These are phyloP conservation scores for Carex kokanica DNA, from an alignment of 176 grass and related monocot genomes.

Conservation along the genomic window DNA sequence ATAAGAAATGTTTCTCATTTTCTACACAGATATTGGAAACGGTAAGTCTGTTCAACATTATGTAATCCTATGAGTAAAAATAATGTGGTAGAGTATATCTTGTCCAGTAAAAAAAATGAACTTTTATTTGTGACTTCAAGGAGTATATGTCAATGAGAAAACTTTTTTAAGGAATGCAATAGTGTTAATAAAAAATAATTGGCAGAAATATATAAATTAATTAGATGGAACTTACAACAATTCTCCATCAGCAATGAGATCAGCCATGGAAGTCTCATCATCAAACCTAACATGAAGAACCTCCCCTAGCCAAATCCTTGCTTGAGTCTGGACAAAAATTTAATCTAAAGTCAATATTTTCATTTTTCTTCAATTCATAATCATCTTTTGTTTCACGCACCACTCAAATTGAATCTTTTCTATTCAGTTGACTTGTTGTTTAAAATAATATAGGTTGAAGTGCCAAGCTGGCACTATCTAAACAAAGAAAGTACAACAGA, in stretches of 20 bases:
- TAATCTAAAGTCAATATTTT: background rate
- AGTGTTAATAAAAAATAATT: background rate
- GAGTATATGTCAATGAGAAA: background rate
- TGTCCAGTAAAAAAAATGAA: background rate
- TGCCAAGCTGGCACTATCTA: conserved; percentile 7
- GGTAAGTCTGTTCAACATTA: background rate
- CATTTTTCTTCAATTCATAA: background rate
- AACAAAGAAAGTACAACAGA: conserved; percentile 6
- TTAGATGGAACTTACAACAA: conserved; percentile 56
- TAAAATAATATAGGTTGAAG: background rate
- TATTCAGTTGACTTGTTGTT: background rate
- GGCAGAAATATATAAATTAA: conserved; percentile 9
- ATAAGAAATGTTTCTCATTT: background rate
- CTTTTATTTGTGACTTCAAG: background rate
- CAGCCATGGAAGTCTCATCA: conserved; percentile 56
- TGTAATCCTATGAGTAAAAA: background rate
- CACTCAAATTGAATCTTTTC: background rate
- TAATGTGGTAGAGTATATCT: background rate
- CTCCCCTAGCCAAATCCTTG: conserved; percentile 91
- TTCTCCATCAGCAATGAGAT: conserved; percentile 84
- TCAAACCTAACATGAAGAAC: conserved; percentile 73
- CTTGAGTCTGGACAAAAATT: conserved; percentile 47
- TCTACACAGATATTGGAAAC: background rate
- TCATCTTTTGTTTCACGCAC: background rate
- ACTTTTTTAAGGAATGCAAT: background rate